Conservation (phyloP, 306 rosid genomes). For the Comarum palustre region DNA sequence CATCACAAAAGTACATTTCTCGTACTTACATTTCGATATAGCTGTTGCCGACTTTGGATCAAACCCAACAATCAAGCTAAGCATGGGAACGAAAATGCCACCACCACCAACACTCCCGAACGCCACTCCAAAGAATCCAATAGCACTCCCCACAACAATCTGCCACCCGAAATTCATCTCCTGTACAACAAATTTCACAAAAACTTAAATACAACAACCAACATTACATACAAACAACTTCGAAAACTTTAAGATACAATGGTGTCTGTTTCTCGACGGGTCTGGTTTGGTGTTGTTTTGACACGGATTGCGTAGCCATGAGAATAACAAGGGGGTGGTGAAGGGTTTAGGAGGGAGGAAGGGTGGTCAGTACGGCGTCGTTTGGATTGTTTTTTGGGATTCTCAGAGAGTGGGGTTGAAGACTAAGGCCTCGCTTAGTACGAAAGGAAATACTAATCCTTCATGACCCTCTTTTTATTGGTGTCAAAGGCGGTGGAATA, state of each 20-base stretch:
- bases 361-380: background rate
- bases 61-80: constrained; percentile 74
- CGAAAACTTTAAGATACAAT: background rate
- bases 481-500: no score
- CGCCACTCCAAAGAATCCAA: constrained; percentile 90
- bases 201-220: no score
- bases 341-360: background rate
- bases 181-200: constrained; percentile 36
- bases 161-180: constrained; percentile 85
- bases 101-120: constrained; percentile 99
- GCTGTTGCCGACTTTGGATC: constrained; percentile 95
- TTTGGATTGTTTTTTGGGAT: background rate
- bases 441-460: no score
- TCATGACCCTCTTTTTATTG: no score
- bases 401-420: background rate
- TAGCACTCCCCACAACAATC: constrained; percentile 53
- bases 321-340: background rate
- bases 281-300: background rate
- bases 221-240: background rate
- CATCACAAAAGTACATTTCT: background rate
- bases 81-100: constrained; percentile 97
- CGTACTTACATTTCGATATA: constrained; percentile 78
- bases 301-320: background rate
- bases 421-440: no score
- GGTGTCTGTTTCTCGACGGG: background rate